Evolutionary conservation across 345 rosid species (phyloP).

Genomic region (Populus davidiana): DNA sequence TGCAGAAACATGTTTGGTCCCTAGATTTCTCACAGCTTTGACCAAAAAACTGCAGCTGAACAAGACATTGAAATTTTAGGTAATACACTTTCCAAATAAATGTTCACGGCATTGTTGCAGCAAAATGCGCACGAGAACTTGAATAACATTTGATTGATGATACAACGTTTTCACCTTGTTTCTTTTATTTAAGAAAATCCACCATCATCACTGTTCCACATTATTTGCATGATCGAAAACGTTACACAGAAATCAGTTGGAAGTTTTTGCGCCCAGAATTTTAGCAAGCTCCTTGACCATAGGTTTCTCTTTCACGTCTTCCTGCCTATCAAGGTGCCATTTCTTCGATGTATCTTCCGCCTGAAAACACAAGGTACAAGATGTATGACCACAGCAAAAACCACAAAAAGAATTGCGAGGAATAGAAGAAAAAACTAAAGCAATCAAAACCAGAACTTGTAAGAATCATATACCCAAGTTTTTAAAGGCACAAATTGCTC

Average conservation of each 20-base stretch:
- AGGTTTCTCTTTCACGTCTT: slow-evolving; percentile 55
- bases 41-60: too few relatives aligned
- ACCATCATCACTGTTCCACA: neutral
- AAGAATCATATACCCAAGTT: slow-evolving; percentile 59
- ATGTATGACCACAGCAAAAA: neutral
- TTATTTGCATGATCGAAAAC: neutral
- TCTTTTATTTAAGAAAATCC: neutral
- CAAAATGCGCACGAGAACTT: too few relatives aligned
- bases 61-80: too few relatives aligned
- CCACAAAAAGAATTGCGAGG: too few relatives aligned
- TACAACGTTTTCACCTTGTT: too few relatives aligned
- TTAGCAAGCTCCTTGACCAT: slow-evolving; percentile 71
- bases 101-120: too few relatives aligned
- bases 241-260: slow-evolving; percentile 20
- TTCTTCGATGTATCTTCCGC: slow-evolving; percentile 55
- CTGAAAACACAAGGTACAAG: slow-evolving; percentile 34
- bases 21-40: too few relatives aligned
- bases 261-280: slow-evolving; percentile 47
- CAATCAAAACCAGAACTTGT: slow-evolving; percentile 4
- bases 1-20: too few relatives aligned
- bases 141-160: too few relatives aligned
- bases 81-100: too few relatives aligned
- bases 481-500: slow-evolving; percentile 58
- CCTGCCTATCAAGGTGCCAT: slow-evolving; percentile 58
- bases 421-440: neutral